Evolutionary conservation across 352 stramenopile genomes (phyloP).

Genomic region (Phytophthora crassamura): DNA sequence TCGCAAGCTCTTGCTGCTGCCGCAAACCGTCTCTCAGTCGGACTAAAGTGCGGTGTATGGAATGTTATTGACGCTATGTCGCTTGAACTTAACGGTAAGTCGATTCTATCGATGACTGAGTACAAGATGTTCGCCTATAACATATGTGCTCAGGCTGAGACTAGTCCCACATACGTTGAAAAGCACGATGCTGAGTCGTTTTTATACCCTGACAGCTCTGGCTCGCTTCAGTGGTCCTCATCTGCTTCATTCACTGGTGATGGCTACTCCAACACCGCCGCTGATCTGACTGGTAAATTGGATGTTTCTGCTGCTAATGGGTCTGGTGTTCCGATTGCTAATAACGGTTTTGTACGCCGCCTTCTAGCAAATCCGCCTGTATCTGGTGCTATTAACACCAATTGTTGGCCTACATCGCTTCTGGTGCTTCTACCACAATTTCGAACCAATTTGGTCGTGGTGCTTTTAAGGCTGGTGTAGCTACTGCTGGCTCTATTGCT

Average conservation of each 20-base stretch:
- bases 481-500: neutral
- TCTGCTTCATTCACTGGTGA: no score
- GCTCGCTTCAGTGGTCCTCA: neutral
- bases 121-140: conserved; percentile 2
- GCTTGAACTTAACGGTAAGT: conserved; percentile 6
- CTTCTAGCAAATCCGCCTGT: no score
- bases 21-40: neutral
- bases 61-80: conserved; percentile 9
- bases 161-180: neutral
- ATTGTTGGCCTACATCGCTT: neutral
- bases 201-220: neutral
- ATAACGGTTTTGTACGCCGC: no score
- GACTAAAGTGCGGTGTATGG: neutral
- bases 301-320: no score
- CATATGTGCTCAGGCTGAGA: neutral
- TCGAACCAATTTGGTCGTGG: neutral
- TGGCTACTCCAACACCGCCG: no score
- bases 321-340: no score
- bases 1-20: neutral
- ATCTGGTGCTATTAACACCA: no score
- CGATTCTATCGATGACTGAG: neutral
- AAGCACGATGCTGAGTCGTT: neutral
- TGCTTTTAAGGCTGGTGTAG: neutral
- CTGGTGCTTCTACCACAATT: neutral
- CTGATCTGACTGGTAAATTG: no score